A percentile compares a stretch with the other conserved stretches of the same genome.
Conservation (phyloP, 2,329 filamentous ascomycete species). For the Monosporascus sp. region DNA sequence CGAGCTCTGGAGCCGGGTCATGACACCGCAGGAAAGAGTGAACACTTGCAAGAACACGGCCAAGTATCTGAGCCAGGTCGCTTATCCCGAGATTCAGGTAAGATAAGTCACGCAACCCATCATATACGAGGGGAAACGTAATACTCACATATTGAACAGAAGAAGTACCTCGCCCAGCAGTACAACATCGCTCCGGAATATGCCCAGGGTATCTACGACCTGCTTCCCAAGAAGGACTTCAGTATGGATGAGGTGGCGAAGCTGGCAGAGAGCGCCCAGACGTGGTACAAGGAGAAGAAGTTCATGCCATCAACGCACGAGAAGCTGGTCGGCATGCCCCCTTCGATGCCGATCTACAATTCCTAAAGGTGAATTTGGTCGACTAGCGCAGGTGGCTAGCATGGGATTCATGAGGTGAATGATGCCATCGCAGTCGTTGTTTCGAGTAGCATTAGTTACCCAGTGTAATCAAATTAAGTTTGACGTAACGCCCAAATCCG, state of each 20-base stretch:
- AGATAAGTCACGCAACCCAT: not conserved
- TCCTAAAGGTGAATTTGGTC: no score
- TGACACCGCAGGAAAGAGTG: slow-evolving; percentile 36
- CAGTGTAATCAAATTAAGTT: no score
- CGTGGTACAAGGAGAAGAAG: slow-evolving; percentile 40
- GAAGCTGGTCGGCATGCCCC: slow-evolving; percentile 33
- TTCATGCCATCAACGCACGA: slow-evolving; percentile 35
- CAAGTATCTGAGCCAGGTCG: slow-evolving; percentile 37
- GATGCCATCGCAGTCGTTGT: no score
- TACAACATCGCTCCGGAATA: slow-evolving; percentile 45
- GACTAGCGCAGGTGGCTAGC: no score
- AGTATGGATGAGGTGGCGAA: slow-evolving; percentile 39
- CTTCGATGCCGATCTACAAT: slow-evolving; percentile 27
- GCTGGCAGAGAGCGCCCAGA: slow-evolving; percentile 37
- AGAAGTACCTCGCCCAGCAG: slow-evolving; percentile 48
- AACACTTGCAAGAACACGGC: slow-evolving; percentile 46
- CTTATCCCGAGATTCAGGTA: slow-evolving; percentile 37
- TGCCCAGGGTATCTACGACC: slow-evolving; percentile 39
- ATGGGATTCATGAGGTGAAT: no score
- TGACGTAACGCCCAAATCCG: no score
- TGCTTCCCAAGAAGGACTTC: slow-evolving; percentile 38
- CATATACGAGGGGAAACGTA: no score
- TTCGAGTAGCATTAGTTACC: no score
- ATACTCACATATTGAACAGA: slow-evolving; percentile 5
- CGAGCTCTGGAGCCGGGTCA: slow-evolving; percentile 43